A percentile compares a stretch with the other conserved stretches of the same genome.
These are phyloP conservation scores for Coemansia erecta DNA, from an alignment of 192 early-diverging fungal species.

Conservation along the genomic window DNA sequence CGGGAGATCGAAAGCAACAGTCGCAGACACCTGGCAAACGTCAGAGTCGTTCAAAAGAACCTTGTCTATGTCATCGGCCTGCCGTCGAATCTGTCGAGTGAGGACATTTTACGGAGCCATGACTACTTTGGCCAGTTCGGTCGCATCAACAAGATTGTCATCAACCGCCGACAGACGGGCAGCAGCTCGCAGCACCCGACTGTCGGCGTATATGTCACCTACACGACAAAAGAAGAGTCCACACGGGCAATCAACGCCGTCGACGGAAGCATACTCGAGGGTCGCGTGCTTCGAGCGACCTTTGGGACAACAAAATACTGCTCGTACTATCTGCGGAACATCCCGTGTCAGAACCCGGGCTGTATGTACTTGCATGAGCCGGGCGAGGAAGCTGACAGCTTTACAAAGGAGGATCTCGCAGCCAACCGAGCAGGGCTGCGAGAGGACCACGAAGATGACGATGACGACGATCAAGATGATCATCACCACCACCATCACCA, in stretches of 20 bases:
- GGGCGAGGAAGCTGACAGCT: conserved; percentile 90
- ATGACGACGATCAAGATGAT: conserved; percentile 1
- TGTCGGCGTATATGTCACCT: conserved; percentile 91
- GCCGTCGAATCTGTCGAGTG: conserved; percentile 78
- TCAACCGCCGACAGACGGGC: conserved; percentile 72
- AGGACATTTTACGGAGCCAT: conserved; percentile 82
- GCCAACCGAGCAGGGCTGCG: conserved; percentile 35
- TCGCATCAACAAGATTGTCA: conserved; percentile 89
- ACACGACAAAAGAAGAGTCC: conserved; percentile 87
- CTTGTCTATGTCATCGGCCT: conserved; percentile 96
- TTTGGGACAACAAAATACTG: conserved; percentile 99
- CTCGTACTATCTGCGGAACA: conserved; percentile 88
- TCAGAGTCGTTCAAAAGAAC: conserved; percentile 95
- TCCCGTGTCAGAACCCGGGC: conserved; percentile 86
- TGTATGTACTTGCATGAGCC: conserved; percentile 97
- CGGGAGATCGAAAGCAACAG: conserved; percentile 83
- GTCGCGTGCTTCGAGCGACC: conserved; percentile 85
- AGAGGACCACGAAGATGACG: neutral
- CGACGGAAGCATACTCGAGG: conserved; percentile 86
- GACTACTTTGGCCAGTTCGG: conserved; percentile 99
- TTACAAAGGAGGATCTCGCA: conserved; percentile 85
- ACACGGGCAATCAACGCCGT: conserved; percentile 89
- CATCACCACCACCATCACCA: conserved; percentile 4
- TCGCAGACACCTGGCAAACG: conserved; percentile 78
- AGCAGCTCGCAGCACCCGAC: conserved; percentile 45